Percentiles rank a stretch among this genome's conserved stretches.
phyloP scores from a whole-genome alignment of 495 filamentous ascomycete species.

The Tuber umbilicatum region DNA sequence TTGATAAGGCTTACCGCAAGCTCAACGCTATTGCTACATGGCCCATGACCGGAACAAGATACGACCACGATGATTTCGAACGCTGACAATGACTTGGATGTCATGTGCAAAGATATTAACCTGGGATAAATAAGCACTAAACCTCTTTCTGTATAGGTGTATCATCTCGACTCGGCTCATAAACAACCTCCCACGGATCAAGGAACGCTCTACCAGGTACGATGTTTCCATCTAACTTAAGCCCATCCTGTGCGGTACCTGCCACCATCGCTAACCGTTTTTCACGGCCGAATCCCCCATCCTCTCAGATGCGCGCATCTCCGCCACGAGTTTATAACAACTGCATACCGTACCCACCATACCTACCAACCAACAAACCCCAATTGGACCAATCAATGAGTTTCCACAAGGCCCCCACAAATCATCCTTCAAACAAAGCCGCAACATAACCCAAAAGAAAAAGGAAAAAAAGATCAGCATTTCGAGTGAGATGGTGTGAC shows the following conservation, averaged over 20 bases:
- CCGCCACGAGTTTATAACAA: slow-evolving; percentile 5
- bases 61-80: background rate
- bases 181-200: background rate
- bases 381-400: background rate
- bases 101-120: slow-evolving; percentile 1
- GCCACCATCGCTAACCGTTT: background rate
- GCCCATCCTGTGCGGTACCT: slow-evolving; percentile 1
- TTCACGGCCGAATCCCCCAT: background rate
- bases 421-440: slow-evolving; percentile 3
- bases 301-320: background rate
- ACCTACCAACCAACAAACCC: slow-evolving; percentile 1
- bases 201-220: background rate
- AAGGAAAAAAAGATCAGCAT: background rate
- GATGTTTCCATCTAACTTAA: background rate
- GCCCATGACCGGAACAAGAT: background rate
- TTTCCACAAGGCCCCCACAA: slow-evolving; percentile 3
- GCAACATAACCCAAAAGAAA: background rate
- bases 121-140: background rate
- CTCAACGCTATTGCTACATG: background rate
- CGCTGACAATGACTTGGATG: background rate
- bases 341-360: background rate
- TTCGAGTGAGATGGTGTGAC: background rate
- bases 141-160: background rate
- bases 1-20: background rate
- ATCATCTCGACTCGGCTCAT: background rate